Conservation (phyloP, 345 rosid species). For the Citrus glauca region DNA sequence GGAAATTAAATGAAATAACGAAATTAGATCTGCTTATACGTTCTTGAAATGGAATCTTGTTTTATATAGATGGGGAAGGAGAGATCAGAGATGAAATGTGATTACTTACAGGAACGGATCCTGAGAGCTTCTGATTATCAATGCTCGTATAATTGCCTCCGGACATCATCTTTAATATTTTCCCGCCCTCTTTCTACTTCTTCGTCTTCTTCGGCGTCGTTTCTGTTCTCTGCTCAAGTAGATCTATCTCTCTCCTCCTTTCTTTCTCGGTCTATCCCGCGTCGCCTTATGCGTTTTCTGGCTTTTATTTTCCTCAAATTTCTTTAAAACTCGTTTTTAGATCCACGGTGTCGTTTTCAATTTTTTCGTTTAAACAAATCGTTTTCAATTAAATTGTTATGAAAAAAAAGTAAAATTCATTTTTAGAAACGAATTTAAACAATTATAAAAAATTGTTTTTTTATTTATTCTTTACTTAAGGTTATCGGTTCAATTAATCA, state of each 20-base stretch:
- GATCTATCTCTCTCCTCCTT: constrained; percentile 17
- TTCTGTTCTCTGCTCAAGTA: constrained; percentile 3
- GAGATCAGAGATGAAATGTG: neutral
- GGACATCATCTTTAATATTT: constrained; percentile 68
- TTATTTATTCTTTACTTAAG: no score
- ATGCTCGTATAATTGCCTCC: constrained; percentile 88
- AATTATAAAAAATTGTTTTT: no score
- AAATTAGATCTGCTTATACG: constrained; percentile 32
- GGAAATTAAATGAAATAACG: constrained; percentile 7
- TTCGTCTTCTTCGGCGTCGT: neutral
- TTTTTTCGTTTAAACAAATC: neutral
- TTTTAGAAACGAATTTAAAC: no score
- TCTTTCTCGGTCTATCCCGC: neutral
- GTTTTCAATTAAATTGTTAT: neutral
- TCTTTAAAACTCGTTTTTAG: neutral
- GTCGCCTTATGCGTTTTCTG: neutral
- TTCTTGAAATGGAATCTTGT: neutral
- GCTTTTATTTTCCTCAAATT: neutral
- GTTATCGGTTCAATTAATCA: no score
- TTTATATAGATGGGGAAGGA: neutral
- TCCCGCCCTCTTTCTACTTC: neutral
- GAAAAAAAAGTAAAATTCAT: no score
- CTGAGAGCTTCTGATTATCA: constrained; percentile 83
- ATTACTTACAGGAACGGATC: constrained; percentile 86
- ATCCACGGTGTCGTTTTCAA: neutral